These are phyloP conservation scores for Xanthoceras sorbifolium DNA, from an alignment of 345 rosid genomes.

Conservation along the genomic window DNA sequence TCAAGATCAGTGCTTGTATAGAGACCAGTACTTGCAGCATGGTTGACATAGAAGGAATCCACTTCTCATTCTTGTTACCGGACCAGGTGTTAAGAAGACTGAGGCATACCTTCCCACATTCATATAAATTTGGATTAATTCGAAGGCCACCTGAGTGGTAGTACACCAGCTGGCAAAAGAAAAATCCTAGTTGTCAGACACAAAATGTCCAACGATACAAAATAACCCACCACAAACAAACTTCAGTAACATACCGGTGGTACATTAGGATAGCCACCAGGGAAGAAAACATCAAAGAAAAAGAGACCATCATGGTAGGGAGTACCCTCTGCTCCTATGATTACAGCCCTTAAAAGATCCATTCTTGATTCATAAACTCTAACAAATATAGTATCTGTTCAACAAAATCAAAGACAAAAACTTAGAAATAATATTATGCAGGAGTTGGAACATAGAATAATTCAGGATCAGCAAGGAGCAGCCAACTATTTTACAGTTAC, in stretches of 20 bases:
- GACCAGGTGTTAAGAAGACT: conserved; percentile 96
- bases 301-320: conserved; percentile 96
- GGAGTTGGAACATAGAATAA: not conserved
- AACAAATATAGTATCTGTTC: conserved; percentile 76
- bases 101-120: conserved; percentile 81
- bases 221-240: conserved; percentile 12
- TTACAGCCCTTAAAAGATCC: conserved; percentile 94
- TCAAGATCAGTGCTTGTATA: conserved; percentile 88
- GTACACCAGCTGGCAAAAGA: conserved; percentile 55
- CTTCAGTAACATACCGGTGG: conserved; percentile 67
- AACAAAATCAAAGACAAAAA: conserved; percentile 4
- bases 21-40: conserved; percentile 92
- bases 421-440: not conserved
- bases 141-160: conserved; percentile 85
- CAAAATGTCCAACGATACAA: conserved; percentile 4
- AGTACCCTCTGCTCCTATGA: conserved; percentile 90
- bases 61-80: conserved; percentile 71
- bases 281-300: conserved; percentile 89
- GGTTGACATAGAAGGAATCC: conserved; percentile 80
- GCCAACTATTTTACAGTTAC: not conserved
- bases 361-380: conserved; percentile 90
- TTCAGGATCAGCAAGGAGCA: not conserved
- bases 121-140: conserved; percentile 83
- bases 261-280: conserved; percentile 60
- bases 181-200: conserved; percentile 21